Conservation (phyloP, 1,284 basidiomycete genomes). For the Trichosporon sp. region DNA sequence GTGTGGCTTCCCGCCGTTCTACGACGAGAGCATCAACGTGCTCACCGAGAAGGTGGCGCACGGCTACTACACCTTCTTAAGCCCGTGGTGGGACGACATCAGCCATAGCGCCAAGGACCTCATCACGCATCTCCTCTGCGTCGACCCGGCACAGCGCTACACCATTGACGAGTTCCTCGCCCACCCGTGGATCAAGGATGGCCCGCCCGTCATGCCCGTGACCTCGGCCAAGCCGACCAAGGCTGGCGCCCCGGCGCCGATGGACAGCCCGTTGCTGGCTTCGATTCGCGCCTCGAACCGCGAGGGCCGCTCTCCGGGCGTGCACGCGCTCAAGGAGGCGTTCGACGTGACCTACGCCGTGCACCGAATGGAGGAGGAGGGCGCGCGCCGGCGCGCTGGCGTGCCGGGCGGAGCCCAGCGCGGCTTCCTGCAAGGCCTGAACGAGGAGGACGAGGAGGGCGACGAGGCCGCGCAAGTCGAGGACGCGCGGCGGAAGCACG, state of each 20-base stretch:
- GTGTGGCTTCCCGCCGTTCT: constrained; percentile 99
- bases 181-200: constrained; percentile 78
- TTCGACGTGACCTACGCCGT: constrained; percentile 99
- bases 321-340: constrained; percentile 91
- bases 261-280: constrained; percentile 89
- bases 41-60: constrained; percentile 97
- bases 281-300: constrained; percentile 70
- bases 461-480: constrained; percentile 62
- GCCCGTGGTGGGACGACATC: constrained; percentile 99
- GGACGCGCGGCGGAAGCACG: constrained; percentile 62
- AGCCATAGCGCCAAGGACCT: constrained; percentile 87
- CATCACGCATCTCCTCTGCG: constrained; percentile 90
- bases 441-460: constrained; percentile 84
- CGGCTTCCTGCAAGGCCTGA: constrained; percentile 80
- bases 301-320: constrained; percentile 86
- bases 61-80: constrained; percentile 97
- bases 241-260: constrained; percentile 60
- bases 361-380: constrained; percentile 99
- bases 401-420: constrained; percentile 71
- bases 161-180: constrained; percentile 97
- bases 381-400: constrained; percentile 71
- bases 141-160: constrained; percentile 91
- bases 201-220: constrained; percentile 59
- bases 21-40: constrained; percentile 98
- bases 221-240: not conserved